A percentile compares a stretch with the other conserved stretches of the same genome.
Conservation (phyloP, 73 alveolate genomes). For the Tetrahymena borealis region DNA sequence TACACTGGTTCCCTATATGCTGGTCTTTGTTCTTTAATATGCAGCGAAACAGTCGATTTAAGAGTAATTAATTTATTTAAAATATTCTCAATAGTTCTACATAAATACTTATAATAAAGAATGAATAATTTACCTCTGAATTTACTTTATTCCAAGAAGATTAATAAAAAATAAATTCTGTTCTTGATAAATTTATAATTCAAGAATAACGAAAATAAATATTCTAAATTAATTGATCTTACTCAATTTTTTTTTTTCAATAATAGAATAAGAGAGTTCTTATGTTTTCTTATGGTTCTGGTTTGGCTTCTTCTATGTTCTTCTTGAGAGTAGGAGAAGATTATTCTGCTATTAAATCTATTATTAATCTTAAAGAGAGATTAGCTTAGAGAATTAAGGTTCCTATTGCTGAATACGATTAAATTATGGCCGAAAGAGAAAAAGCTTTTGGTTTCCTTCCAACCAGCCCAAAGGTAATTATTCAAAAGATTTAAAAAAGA, state of each 20-base stretch:
- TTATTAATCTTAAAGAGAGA: background rate
- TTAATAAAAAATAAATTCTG: no score
- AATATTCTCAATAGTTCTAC: no score
- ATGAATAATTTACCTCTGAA: no score
- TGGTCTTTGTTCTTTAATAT: conserved; percentile 68
- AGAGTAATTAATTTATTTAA: conserved; percentile 6
- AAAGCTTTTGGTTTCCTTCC: background rate
- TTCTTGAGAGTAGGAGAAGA: conserved; percentile 27
- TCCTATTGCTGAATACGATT: background rate
- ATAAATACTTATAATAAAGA: no score
- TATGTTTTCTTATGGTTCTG: conserved; percentile 97
- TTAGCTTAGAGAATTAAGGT: background rate
- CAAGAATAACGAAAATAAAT: no score
- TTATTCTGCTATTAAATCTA: background rate
- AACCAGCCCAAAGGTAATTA: background rate
- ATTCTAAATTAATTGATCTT: no score
- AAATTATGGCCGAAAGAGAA: background rate
- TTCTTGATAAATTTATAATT: background rate
- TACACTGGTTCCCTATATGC: conserved; percentile 89
- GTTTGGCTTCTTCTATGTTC: conserved; percentile 94
- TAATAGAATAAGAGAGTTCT: conserved; percentile 67
- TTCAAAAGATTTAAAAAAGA: background rate
- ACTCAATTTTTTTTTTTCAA: no score
- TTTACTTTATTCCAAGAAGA: no score
- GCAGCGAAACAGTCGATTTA: conserved; percentile 63